A percentile compares a stretch with the other conserved stretches of the same genome.
These are phyloP conservation scores for Aureobasidium pullulans DNA, from an alignment of 2,329 filamentous ascomycete genomes.

Conservation along the genomic window DNA sequence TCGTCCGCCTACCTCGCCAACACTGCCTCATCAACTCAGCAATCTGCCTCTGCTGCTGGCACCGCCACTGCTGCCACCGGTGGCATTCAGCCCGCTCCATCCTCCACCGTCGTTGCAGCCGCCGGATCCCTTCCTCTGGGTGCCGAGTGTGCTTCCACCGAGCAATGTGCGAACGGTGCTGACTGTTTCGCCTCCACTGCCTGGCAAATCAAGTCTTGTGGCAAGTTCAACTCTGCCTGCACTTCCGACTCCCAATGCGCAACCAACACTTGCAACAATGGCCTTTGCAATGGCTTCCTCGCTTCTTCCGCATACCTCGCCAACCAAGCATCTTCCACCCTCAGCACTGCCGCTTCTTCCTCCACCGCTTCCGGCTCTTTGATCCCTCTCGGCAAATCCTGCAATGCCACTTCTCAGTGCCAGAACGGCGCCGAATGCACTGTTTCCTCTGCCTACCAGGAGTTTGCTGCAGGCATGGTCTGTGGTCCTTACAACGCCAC, in stretches of 20 bases:
- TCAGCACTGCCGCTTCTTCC: neutral
- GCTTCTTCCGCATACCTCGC: constrained; percentile 9
- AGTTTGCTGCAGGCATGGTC: neutral
- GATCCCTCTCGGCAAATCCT: constrained; percentile 18
- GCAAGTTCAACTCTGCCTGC: constrained; percentile 22
- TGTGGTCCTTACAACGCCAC: constrained; percentile 22
- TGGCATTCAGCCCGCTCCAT: constrained; percentile 4
- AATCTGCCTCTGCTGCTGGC: neutral
- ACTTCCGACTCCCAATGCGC: constrained; percentile 19
- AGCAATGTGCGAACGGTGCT: constrained; percentile 18
- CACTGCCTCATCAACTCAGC: neutral
- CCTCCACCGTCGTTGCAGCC: constrained; percentile 16
- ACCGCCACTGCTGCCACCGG: neutral
- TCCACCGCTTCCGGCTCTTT: constrained; percentile 14
- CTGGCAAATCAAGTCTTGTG: constrained; percentile 17
- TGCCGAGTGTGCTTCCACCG: constrained; percentile 16
- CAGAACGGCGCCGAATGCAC: constrained; percentile 18
- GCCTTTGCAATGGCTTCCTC: constrained; percentile 22
- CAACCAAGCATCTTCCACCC: neutral
- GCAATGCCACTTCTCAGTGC: constrained; percentile 18
- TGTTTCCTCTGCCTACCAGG: constrained; percentile 16
- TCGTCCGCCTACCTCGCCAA: constrained; percentile 8
- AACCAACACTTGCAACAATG: constrained; percentile 22
- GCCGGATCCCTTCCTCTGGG: constrained; percentile 19
- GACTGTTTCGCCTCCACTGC: constrained; percentile 18